phyloP scores from a whole-genome alignment of 1,284 basidiomycete genomes.

The Coriolopsis trogii region DNA sequence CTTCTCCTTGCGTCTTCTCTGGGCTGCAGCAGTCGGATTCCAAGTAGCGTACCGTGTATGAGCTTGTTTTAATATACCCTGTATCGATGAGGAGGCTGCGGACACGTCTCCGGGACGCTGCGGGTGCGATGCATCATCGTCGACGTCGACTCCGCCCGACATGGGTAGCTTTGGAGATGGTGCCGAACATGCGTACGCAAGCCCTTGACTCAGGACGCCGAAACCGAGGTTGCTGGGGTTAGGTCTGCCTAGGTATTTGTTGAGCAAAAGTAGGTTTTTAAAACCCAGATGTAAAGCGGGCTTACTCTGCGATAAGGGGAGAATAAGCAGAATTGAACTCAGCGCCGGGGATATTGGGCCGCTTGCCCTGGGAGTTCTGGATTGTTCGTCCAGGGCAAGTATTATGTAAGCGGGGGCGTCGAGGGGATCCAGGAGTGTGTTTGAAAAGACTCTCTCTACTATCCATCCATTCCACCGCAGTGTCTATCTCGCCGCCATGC shows the following conservation, averaged over 20 bases:
- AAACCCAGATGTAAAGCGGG: no score
- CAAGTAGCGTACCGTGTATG: no score
- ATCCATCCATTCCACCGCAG: conserved; percentile 10
- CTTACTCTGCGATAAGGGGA: no score
- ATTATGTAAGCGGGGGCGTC: conserved; percentile 7
- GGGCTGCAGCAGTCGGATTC: no score
- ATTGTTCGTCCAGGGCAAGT: conserved; percentile 7
- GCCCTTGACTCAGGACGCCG: background rate
- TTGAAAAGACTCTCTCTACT: conserved; percentile 2
- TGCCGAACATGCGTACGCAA: conserved; percentile 11
- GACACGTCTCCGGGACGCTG: background rate
- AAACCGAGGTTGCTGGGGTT: background rate
- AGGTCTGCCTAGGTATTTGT: background rate
- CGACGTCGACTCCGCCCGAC: background rate
- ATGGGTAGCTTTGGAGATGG: background rate
- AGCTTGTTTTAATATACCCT: background rate
- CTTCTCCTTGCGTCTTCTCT: no score
- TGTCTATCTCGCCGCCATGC: conserved; percentile 29
- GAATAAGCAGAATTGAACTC: background rate
- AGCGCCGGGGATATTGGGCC: background rate
- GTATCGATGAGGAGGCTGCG: background rate
- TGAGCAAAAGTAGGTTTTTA: background rate
- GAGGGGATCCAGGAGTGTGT: no score
- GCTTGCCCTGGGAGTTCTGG: conserved; percentile 11
- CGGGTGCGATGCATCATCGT: background rate